phyloP scores from a whole-genome alignment of 2,329 filamentous ascomycete genomes.

The Bipolaris zeicola region DNA sequence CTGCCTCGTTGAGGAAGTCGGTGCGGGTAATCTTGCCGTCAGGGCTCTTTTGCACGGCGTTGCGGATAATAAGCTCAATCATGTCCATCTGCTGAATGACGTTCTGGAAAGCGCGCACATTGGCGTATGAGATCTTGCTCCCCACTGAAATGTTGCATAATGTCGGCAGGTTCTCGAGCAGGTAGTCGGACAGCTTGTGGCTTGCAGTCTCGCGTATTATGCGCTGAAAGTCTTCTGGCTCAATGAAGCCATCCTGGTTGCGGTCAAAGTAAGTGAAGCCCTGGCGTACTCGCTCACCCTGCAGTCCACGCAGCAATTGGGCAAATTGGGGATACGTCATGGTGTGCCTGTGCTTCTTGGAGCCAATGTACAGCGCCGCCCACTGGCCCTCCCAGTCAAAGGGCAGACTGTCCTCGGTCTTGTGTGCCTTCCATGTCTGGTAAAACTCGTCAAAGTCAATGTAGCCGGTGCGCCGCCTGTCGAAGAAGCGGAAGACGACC shows the following conservation, averaged over 20 bases:
- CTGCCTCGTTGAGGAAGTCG: conserved; percentile 94
- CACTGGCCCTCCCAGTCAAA: conserved; percentile 98
- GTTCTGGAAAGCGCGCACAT: conserved; percentile 97
- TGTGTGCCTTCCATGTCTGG: conserved; percentile 84
- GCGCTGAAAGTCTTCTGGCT: conserved; percentile 92
- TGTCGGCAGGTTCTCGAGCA: conserved; percentile 86
- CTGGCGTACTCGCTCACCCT: conserved; percentile 94
- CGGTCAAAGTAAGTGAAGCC: conserved; percentile 92
- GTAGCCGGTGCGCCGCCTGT: conserved; percentile 78
- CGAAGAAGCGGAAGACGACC: conserved; percentile 96
- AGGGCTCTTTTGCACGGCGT: conserved; percentile 78
- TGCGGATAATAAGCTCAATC: conserved; percentile 89
- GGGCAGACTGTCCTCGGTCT: conserved; percentile 80
- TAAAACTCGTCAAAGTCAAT: conserved; percentile 92
- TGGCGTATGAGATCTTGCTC: conserved; percentile 96
- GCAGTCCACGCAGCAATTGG: conserved; percentile 94
- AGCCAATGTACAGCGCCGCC: conserved; percentile 92
- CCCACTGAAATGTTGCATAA: conserved; percentile 92
- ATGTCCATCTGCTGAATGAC: conserved; percentile 98
- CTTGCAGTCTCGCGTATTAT: conserved; percentile 92
- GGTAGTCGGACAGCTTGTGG: conserved; percentile 97
- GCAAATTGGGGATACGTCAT: conserved; percentile 97
- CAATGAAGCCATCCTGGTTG: conserved; percentile 91
- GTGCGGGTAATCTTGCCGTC: conserved; percentile 94
- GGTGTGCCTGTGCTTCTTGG: conserved; percentile 83